phyloP scores from a whole-genome alignment of 1,139 yeast species.

The Geotrichum europaeum region DNA sequence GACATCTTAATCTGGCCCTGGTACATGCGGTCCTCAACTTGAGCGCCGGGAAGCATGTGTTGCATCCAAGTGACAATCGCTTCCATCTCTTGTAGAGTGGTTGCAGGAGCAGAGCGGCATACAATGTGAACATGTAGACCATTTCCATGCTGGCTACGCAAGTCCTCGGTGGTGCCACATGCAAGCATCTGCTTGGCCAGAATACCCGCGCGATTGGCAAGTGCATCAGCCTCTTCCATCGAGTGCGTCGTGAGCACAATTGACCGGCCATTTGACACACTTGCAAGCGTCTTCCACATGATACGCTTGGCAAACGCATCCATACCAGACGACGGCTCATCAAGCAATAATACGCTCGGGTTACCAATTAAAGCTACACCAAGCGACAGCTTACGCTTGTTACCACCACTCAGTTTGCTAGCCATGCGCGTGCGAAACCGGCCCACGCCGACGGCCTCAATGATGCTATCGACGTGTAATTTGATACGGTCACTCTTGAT shows the following conservation, averaged over 20 bases:
- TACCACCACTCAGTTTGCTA: conserved; percentile 78
- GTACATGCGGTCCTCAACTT: conserved; percentile 30
- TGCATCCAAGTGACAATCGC: conserved; percentile 23
- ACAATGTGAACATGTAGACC: conserved; percentile 32
- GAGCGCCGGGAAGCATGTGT: conserved; percentile 24
- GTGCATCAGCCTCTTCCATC: conserved; percentile 39
- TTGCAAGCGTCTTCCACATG: conserved; percentile 36
- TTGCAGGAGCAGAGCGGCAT: conserved; percentile 28
- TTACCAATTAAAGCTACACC: conserved; percentile 96
- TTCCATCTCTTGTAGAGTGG: conserved; percentile 27
- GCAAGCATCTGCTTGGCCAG: conserved; percentile 32
- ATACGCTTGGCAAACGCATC: conserved; percentile 56
- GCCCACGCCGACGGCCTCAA: conserved; percentile 35
- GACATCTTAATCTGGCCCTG: conserved; percentile 34
- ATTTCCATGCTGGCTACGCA: conserved; percentile 30
- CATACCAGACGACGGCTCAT: conserved; percentile 90
- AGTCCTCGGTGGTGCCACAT: conserved; percentile 31
- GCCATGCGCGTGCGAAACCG: conserved; percentile 33
- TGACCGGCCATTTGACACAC: conserved; percentile 32
- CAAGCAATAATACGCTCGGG: conserved; percentile 82
- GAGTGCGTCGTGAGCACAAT: conserved; percentile 37
- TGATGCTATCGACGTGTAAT: conserved; percentile 72
- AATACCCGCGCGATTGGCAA: conserved; percentile 37
- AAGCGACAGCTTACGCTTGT: conserved; percentile 94
- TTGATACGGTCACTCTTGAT: conserved; percentile 52